Base-by-base conservation (phyloP, 208 protist species). In the Angomonas desouzai region DNA sequence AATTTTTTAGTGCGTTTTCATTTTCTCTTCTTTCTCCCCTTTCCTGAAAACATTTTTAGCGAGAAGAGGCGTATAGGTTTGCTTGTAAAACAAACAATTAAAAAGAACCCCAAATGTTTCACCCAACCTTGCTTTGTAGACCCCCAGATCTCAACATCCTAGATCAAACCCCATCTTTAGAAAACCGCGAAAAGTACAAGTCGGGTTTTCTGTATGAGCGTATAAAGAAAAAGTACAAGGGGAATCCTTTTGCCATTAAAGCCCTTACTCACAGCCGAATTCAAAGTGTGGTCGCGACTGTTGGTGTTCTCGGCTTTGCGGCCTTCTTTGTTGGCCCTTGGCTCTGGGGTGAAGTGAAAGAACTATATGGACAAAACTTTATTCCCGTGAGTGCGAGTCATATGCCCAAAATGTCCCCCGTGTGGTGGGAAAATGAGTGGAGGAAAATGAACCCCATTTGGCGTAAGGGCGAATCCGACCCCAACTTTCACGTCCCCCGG, bases 351-450 rank as follows among this genome's bases (percentile, higher is more conserved):
- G 83, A 96, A 63, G 74, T 72, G 11, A 75, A 76, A 40, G 84
- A 92, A 76, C 66, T 89, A 68, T 48, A 89, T 27, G 77, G 81
- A 49, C 74, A 81, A 62, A 83, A 83, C 58, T 89, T 84, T 63
- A 75, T 85, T 47, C 76, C 80, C 10, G 38, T 91, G 40, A 68
- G 79, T 38, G 68, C 85, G 2, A 74, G 77, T 23, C 55, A 75
- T 34, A 89, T 93, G 85, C 87, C 80, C 16, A 77, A 55, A 38
- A 86, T 76, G 34, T 93, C 90, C 7, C 73, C 83, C 23, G 63
- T 64, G 59, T 96, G 90, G 90, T 96, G 90, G 87, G 90, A 93
- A 75, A 93, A 93, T 43, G 85, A 93, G 75, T 96, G 90, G 87
- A 81, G 84, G 11, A 92, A 89, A 55, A 83, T 80, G 67, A 91